A percentile compares a stretch with the other conserved stretches of the same genome.
Evolutionary conservation across 495 filamentous ascomycete species (phyloP).

Genomic region (Astrothelium subdiscretum): DNA sequence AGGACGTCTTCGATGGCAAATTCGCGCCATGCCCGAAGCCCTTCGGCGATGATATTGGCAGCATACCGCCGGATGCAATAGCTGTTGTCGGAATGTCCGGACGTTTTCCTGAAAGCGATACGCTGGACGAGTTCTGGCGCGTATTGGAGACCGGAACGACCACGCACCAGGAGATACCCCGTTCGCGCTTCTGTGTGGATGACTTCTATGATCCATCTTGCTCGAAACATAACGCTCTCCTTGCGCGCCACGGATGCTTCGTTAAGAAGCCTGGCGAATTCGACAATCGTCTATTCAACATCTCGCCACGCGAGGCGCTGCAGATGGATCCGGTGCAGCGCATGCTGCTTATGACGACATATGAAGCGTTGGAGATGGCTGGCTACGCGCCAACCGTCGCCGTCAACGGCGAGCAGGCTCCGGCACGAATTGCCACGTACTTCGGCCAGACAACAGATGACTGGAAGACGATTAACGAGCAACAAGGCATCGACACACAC

Average conservation of each 20-base stretch:
- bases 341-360: slow-evolving; percentile 26
- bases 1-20: not conserved
- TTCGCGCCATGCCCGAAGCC: slow-evolving; percentile 4
- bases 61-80: slow-evolving; percentile 7
- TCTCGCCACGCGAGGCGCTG: slow-evolving; percentile 30
- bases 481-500: slow-evolving; percentile 84
- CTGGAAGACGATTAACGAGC: slow-evolving; percentile 81
- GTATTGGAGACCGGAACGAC: slow-evolving; percentile 31
- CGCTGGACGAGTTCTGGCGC: slow-evolving; percentile 33
- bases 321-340: slow-evolving; percentile 26
- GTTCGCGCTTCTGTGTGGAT: not conserved
- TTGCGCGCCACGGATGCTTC: not conserved
- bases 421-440: slow-evolving; percentile 66
- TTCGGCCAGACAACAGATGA: slow-evolving; percentile 90
- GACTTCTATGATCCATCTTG: not conserved
- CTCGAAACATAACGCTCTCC: not conserved
- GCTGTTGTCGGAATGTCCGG: slow-evolving; percentile 35
- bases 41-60: slow-evolving; percentile 7
- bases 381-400: slow-evolving; percentile 21
- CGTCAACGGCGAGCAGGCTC: not conserved
- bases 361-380: slow-evolving; percentile 29
- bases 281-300: slow-evolving; percentile 31
- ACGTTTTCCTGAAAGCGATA: slow-evolving; percentile 28
- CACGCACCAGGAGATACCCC: slow-evolving; percentile 15
- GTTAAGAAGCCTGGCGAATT: slow-evolving; percentile 19